These are phyloP conservation scores for Malus fusca DNA, from an alignment of 306 rosid genomes.

Conservation along the genomic window DNA sequence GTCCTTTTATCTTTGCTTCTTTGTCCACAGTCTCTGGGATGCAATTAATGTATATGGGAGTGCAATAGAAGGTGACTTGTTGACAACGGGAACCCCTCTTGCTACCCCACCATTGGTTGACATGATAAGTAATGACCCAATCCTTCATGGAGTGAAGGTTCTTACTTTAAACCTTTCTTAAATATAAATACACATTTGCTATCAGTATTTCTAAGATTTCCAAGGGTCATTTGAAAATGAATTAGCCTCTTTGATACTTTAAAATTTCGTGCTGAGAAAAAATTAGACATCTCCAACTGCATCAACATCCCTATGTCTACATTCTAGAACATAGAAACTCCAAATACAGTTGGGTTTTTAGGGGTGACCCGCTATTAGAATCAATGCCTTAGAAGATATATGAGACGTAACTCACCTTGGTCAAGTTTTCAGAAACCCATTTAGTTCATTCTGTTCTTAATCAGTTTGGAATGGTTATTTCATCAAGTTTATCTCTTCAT, in stretches of 20 bases:
- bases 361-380: background rate
- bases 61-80: slow-evolving; percentile 52
- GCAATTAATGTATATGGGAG: slow-evolving; percentile 67
- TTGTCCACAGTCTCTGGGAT: slow-evolving; percentile 70
- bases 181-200: background rate
- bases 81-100: slow-evolving; percentile 84
- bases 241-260: background rate
- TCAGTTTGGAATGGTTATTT: background rate
- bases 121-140: slow-evolving; percentile 85
- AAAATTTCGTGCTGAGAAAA: background rate
- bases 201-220: background rate
- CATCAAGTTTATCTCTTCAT: background rate
- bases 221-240: background rate
- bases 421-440: background rate
- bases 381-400: background rate
- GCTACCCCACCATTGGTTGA: slow-evolving; percentile 79
- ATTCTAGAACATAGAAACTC: background rate
- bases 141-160: slow-evolving; percentile 87
- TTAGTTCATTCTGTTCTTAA: background rate
- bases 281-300: background rate
- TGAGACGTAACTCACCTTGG: background rate
- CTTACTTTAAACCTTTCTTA: slow-evolving; percentile 18
- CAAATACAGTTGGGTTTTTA: background rate
- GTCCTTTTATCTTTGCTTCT: slow-evolving; percentile 26
- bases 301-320: background rate